Evolutionary conservation across 495 filamentous ascomycete species (phyloP).

Genomic region (Evansstolkia leycettana): DNA sequence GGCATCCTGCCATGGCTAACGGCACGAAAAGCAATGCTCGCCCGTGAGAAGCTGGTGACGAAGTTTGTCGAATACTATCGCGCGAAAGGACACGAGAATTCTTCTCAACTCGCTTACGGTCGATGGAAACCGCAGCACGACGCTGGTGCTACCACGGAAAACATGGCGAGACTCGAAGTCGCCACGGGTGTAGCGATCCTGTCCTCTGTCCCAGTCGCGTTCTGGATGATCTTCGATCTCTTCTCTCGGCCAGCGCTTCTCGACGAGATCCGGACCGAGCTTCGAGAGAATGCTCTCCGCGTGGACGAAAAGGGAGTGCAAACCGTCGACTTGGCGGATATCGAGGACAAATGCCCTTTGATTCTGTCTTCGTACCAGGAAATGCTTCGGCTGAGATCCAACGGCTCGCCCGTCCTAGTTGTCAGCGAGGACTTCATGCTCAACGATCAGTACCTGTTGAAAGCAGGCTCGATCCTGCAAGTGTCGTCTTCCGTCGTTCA

Average conservation of each 20-base stretch:
- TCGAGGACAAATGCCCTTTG: slow-evolving; percentile 26
- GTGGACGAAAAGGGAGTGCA: slow-evolving; percentile 10
- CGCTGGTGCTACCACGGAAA: slow-evolving; percentile 19
- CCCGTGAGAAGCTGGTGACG: slow-evolving; percentile 18
- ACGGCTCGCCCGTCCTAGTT: slow-evolving; percentile 12
- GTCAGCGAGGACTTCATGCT: slow-evolving; percentile 20
- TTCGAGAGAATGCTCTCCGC: slow-evolving; percentile 10
- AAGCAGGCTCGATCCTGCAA: slow-evolving; percentile 11
- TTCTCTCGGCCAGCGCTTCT: slow-evolving; percentile 26
- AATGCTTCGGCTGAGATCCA: slow-evolving; percentile 15
- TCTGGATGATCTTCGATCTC: slow-evolving; percentile 33
- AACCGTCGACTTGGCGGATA: slow-evolving; percentile 17
- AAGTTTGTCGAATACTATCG: slow-evolving; percentile 33
- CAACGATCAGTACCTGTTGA: slow-evolving; percentile 17
- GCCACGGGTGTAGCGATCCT: slow-evolving; percentile 24
- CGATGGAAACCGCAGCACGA: slow-evolving; percentile 20
- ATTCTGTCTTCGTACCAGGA: slow-evolving; percentile 29
- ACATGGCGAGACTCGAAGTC: slow-evolving; percentile 31
- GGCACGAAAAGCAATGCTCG: slow-evolving; percentile 26
- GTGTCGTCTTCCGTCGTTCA: slow-evolving; percentile 15
- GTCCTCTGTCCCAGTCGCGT: slow-evolving; percentile 29
- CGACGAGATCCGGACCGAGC: slow-evolving; percentile 20
- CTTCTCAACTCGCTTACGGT: slow-evolving; percentile 17
- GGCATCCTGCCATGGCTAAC: slow-evolving; percentile 24
- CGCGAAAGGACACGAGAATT: slow-evolving; percentile 15